Evolutionary conservation across 176 grass and related monocot genomes (phyloP).

Genomic region (Triticum monococcum): DNA sequence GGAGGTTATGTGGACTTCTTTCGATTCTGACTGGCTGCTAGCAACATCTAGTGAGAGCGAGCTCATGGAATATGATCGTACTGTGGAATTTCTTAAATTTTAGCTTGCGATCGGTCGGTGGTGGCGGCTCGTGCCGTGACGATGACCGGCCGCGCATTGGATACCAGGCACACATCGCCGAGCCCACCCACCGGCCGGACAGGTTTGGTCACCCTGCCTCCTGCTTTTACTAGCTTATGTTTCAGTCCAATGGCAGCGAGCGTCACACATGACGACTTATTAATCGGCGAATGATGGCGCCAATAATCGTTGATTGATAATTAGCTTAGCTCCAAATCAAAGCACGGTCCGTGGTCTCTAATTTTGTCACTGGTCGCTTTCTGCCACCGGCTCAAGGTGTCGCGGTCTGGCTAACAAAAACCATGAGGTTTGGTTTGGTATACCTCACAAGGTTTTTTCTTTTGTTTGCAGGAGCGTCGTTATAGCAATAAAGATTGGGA

Average conservation of each 20-base stretch:
- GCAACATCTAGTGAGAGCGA: too few species aligned
- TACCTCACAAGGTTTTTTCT: neutral
- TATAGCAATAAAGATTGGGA: neutral
- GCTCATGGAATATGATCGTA: neutral
- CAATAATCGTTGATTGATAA: constrained; percentile 18
- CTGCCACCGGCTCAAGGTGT: neutral
- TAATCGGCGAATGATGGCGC: neutral
- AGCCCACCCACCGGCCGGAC: neutral
- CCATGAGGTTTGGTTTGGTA: neutral
- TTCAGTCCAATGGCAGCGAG: constrained; percentile 24
- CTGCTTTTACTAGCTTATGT: neutral
- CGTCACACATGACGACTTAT: constrained; percentile 23
- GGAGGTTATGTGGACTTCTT: too few species aligned
- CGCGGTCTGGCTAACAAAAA: neutral
- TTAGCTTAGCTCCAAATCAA: constrained; percentile 25
- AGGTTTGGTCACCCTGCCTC: constrained; percentile 12
- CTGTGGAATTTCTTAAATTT: neutral
- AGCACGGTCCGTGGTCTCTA: neutral
- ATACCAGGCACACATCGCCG: neutral
- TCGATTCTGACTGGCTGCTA: neutral
- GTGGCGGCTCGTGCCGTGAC: constrained; percentile 3
- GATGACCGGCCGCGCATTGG: neutral
- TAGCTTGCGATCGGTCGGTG: constrained; percentile 19
- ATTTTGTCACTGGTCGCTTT: constrained; percentile 42
- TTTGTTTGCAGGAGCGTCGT: neutral